Percentiles rank a stretch among this genome's conserved stretches.
Evolutionary conservation across 2,329 filamentous ascomycete genomes (phyloP).

Genomic region (Fusarium veterinarium): DNA sequence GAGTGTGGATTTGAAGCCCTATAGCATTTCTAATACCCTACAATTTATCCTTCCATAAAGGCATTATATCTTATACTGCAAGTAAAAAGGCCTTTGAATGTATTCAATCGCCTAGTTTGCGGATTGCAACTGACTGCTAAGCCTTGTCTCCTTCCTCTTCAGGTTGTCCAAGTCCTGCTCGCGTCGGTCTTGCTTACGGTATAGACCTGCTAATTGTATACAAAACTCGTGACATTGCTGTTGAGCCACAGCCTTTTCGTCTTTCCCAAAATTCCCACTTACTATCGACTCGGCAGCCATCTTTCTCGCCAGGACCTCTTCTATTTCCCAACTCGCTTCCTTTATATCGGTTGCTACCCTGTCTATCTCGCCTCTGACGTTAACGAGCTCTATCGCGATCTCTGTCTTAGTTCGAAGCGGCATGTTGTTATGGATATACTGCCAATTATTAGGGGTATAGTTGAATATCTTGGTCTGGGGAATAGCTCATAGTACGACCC

Average conservation of each 20-base stretch:
- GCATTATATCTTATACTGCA: accelerated
- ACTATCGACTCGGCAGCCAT: too few relatives aligned
- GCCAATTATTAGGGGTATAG: accelerated
- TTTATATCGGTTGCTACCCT: too few relatives aligned
- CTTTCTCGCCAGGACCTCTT: too few relatives aligned
- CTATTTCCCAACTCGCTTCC: too few relatives aligned
- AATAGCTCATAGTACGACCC: accelerated
- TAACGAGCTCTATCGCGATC: too few relatives aligned
- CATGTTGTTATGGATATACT: accelerated
- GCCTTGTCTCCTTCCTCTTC: not conserved
- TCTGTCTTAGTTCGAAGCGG: not conserved
- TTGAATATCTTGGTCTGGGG: not conserved
- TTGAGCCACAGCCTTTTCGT: too few relatives aligned
- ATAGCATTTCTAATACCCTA: not conserved
- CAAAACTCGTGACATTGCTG: not conserved
- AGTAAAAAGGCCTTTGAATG: not conserved
- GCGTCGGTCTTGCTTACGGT: too few relatives aligned
- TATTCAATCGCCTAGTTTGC: not conserved
- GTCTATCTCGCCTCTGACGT: too few relatives aligned
- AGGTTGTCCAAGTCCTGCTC: too few relatives aligned
- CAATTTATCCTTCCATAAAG: accelerated
- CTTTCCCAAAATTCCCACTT: too few relatives aligned
- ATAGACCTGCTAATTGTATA: too few relatives aligned
- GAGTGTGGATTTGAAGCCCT: accelerated
- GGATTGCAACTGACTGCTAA: too few relatives aligned